Conservation (phyloP, 2,329 filamentous ascomycete species). For the Pseudogymnoascus sp. region DNA sequence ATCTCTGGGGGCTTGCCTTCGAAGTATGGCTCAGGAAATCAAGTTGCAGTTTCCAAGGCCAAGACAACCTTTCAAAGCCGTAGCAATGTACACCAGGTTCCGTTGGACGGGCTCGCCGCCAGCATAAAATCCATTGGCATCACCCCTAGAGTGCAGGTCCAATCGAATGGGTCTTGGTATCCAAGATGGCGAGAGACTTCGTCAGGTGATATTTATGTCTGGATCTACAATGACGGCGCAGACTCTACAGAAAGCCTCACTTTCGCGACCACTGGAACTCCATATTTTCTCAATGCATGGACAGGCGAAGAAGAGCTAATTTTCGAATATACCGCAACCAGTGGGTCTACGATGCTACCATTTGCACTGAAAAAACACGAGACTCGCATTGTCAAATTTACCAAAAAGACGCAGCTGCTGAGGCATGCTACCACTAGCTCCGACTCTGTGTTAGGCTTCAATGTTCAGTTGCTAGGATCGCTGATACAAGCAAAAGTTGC, state of each 20-base stretch:
- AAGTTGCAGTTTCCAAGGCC: no score
- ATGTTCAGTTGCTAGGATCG: not conserved
- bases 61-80: no score
- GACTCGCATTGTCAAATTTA: conserved; percentile 29
- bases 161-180: no score
- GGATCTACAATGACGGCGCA: conserved; percentile 33
- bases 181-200: conserved; percentile 28
- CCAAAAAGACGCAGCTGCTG: not conserved
- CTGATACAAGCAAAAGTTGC: not conserved
- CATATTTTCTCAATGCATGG: conserved; percentile 38
- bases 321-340: conserved; percentile 25
- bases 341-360: conserved; percentile 23
- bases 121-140: no score
- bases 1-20: no score
- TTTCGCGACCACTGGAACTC: conserved; percentile 28
- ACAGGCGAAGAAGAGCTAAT: conserved; percentile 33
- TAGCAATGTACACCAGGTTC: no score
- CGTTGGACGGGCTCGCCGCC: no score
- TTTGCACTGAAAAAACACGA: conserved; percentile 35
- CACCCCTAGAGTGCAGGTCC: no score
- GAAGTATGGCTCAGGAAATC: no score
- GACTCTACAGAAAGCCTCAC: conserved; percentile 24
- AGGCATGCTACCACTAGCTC: not conserved
- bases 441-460: not conserved
- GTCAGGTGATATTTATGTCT: conserved; percentile 29